Evolutionary conservation across 139 green algal genomes (phyloP).

Genomic region (Ettlia oleoabundans): DNA sequence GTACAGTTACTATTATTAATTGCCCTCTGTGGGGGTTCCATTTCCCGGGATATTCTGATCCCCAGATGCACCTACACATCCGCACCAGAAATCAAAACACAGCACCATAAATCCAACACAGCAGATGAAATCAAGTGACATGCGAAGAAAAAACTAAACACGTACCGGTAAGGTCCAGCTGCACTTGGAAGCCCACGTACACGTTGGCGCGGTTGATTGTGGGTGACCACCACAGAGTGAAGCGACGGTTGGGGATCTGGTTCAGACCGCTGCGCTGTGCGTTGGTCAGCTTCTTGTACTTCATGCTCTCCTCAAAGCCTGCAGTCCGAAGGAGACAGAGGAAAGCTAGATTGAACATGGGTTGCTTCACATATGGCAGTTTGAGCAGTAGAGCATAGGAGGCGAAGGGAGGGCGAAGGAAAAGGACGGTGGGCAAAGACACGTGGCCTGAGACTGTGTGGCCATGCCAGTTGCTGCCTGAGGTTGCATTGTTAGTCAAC

Average conservation of each 20-base stretch:
- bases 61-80: too few species aligned
- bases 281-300: slow-evolving; percentile 99
- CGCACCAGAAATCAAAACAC: too few species aligned
- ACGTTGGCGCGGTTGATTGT: slow-evolving; percentile 99
- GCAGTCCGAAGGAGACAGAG: background rate
- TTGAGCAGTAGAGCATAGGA: too few species aligned
- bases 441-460: too few species aligned
- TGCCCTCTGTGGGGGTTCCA: too few species aligned
- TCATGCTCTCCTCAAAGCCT: slow-evolving; percentile 95
- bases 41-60: too few species aligned
- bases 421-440: too few species aligned
- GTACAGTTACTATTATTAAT: too few species aligned
- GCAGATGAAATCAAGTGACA: background rate
- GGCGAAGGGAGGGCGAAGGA: too few species aligned
- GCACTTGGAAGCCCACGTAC: slow-evolving; percentile 99
- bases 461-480: too few species aligned
- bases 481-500: too few species aligned
- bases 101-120: too few species aligned
- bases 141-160: background rate
- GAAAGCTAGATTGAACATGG: background rate
- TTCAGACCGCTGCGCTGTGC: slow-evolving; percentile 97
- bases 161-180: slow-evolving; percentile 99
- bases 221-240: slow-evolving; percentile 99
- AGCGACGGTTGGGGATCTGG: slow-evolving; percentile 99
- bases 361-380: background rate